phyloP scores from a whole-genome alignment of 306 rosid species.

The Dalbergia cultrata region DNA sequence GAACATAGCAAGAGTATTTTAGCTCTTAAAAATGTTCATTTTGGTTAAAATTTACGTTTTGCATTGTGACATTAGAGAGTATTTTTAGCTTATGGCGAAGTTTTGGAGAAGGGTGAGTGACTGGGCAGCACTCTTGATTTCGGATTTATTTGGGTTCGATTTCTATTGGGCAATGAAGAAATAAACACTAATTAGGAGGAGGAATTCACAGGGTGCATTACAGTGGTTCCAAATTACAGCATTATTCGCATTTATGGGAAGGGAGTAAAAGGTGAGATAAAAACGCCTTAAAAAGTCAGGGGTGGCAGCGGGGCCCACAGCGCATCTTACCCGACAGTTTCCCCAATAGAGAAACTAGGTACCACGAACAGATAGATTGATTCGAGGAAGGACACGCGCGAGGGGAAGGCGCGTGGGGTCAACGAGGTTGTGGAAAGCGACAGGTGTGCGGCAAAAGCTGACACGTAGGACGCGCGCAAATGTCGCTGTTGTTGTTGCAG shows the following conservation, averaged over 20 bases:
- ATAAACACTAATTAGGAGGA: not conserved
- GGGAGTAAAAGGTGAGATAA: not conserved
- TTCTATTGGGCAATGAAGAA: too few species aligned
- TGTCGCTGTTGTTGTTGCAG: conserved; percentile 73
- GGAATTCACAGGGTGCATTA: not conserved
- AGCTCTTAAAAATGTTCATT: too few species aligned
- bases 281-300: not conserved
- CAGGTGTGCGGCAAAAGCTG: conserved; percentile 74
- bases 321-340: conserved; percentile 51
- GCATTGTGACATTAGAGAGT: too few species aligned
- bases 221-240: not conserved
- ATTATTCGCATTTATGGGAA: conserved; percentile 20
- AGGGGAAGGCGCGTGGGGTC: conserved; percentile 43
- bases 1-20: too few species aligned
- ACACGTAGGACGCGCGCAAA: conserved; percentile 91
- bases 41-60: too few species aligned
- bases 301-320: conserved; percentile 41
- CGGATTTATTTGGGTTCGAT: too few species aligned
- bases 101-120: too few species aligned
- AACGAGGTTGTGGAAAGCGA: conserved; percentile 57
- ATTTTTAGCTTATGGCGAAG: too few species aligned
- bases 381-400: conserved; percentile 31
- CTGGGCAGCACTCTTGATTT: too few species aligned
- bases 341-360: conserved; percentile 45
- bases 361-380: conserved; percentile 36